phyloP scores from a whole-genome alignment of 2,329 filamentous ascomycete genomes.

The Trichoderma pleuroti region DNA sequence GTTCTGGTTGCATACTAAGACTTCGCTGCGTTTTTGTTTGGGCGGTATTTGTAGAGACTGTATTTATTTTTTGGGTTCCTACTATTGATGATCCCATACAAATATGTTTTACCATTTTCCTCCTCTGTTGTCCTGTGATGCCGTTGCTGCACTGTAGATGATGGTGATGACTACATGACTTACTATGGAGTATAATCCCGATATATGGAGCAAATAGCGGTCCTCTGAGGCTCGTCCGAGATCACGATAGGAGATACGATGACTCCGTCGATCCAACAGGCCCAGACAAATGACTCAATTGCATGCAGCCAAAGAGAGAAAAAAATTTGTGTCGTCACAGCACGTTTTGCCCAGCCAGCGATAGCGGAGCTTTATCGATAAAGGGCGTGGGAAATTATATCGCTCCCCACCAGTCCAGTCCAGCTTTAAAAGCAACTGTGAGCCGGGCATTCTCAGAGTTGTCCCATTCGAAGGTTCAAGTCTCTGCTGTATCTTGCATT shows the following conservation, averaged over 20 bases:
- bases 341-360: not conserved
- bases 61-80: constrained; percentile 15
- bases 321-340: not conserved
- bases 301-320: not conserved
- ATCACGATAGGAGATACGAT: not conserved
- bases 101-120: not conserved
- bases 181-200: not conserved
- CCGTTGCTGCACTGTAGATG: not conserved
- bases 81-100: constrained; percentile 14
- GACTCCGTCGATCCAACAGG: not conserved
- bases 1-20: constrained; percentile 28
- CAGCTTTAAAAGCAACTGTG: not conserved
- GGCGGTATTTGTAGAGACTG: constrained; percentile 23
- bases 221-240: not conserved
- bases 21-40: constrained; percentile 29
- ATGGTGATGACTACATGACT: not conserved
- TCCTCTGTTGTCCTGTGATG: not conserved
- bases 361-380: constrained; percentile 23
- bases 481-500: not conserved
- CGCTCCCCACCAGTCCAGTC: not conserved
- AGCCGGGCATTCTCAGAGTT: too few relatives aligned
- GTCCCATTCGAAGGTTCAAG: too few relatives aligned
- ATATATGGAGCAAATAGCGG: not conserved
- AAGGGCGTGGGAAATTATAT: constrained; percentile 10
- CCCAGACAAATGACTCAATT: constrained; percentile 5